phyloP scores from a whole-genome alignment of 2,329 filamentous ascomycete species.

The Paraphaeosphaeria minitans region DNA sequence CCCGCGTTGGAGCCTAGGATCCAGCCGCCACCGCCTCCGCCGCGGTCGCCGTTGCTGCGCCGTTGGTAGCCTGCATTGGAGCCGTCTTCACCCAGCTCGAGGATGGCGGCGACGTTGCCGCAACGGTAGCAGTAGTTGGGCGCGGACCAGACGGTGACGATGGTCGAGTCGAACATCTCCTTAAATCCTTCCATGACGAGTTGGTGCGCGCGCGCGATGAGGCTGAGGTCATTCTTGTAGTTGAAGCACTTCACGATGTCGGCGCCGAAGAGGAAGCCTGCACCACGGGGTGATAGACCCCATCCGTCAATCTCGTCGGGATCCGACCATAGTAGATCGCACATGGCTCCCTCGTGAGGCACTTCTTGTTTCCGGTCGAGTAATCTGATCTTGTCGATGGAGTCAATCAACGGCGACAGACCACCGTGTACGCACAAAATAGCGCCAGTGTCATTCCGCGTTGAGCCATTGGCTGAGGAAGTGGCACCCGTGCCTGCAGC shows the following conservation, averaged over 20 bases:
- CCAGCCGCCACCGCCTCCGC: constrained; percentile 51
- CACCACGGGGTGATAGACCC: constrained; percentile 91
- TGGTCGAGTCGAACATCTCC: constrained; percentile 89
- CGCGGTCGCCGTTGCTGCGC: constrained; percentile 70
- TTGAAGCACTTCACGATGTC: constrained; percentile 97
- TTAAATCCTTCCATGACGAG: constrained; percentile 99
- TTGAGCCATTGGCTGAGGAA: constrained; percentile 63
- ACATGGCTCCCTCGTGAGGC: constrained; percentile 98
- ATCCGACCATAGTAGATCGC: constrained; percentile 96
- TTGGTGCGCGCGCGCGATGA: constrained; percentile 94
- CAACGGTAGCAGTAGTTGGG: constrained; percentile 71
- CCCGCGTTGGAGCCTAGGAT: constrained; percentile 41
- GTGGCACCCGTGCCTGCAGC: constrained; percentile 81
- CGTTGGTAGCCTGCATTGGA: constrained; percentile 54
- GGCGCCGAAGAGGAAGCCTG: constrained; percentile 92
- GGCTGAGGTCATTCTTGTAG: constrained; percentile 85
- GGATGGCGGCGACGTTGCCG: constrained; percentile 77
- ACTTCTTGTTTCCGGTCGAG: constrained; percentile 96
- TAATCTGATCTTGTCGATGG: constrained; percentile 91
- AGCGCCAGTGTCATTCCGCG: constrained; percentile 63
- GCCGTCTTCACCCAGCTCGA: constrained; percentile 89
- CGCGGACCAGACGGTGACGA: constrained; percentile 93
- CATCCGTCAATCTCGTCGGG: constrained; percentile 98
- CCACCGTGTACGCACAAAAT: constrained; percentile 96
- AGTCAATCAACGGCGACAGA: constrained; percentile 87